These are phyloP conservation scores for Kwoniella shivajii DNA, from an alignment of 1,284 basidiomycete species.

Conservation along the genomic window DNA sequence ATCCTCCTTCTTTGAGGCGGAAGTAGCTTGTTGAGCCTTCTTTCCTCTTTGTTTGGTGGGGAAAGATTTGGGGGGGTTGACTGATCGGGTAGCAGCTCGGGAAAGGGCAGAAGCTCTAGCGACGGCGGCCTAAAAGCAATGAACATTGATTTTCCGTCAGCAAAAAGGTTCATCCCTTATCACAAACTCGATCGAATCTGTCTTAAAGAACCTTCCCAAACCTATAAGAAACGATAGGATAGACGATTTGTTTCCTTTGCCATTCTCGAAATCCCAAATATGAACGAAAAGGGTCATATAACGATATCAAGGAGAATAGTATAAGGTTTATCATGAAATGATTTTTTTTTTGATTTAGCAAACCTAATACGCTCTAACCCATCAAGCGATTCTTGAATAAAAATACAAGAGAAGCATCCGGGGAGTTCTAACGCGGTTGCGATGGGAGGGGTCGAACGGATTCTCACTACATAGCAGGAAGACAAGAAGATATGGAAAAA, in stretches of 20 bases:
- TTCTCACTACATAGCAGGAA: constrained; percentile 17
- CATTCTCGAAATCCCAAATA: constrained; percentile 1
- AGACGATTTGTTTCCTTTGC: not conserved
- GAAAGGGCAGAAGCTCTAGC: constrained; percentile 77
- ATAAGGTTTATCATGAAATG: constrained; percentile 5
- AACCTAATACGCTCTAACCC: constrained; percentile 48
- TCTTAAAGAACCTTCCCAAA: constrained; percentile 8
- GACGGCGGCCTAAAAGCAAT: constrained; percentile 65
- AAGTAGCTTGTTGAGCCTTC: constrained; percentile 73
- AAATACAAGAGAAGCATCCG: constrained; percentile 29
- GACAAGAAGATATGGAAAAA: constrained; percentile 9
- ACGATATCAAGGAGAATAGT: not conserved
- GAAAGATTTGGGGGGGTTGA: constrained; percentile 62
- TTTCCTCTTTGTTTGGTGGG: constrained; percentile 76
- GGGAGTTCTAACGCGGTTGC: constrained; percentile 49
- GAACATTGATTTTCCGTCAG: too few species aligned
- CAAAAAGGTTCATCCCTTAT: too few species aligned
- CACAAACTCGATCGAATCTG: too few species aligned
- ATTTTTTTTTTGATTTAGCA: too few species aligned
- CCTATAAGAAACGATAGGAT: not conserved
- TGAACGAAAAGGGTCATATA: not conserved
- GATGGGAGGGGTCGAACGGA: constrained; percentile 25
- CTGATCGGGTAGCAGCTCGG: constrained; percentile 68
- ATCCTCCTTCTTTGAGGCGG: constrained; percentile 52
- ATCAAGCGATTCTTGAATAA: constrained; percentile 29